Conservation (phyloP, 768 basidiomycete species). For the Boletus subparvulus region DNA sequence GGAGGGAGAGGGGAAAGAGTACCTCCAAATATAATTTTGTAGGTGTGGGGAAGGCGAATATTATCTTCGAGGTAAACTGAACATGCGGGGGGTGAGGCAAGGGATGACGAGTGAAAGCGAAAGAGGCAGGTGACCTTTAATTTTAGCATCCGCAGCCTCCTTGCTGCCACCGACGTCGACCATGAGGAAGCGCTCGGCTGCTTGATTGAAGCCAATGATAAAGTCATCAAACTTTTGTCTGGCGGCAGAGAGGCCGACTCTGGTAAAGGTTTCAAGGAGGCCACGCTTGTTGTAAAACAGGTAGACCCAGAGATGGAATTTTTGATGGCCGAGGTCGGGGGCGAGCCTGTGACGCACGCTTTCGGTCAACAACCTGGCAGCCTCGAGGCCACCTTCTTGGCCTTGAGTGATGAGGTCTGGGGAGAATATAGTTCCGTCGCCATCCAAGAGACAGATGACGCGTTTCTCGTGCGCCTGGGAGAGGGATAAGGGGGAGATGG, state of each 20-base stretch:
- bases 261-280: slow-evolving; percentile 48
- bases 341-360: slow-evolving; percentile 26
- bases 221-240: slow-evolving; percentile 60
- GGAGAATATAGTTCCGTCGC: slow-evolving; percentile 62
- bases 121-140: slow-evolving; percentile 53
- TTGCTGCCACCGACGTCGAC: slow-evolving; percentile 70
- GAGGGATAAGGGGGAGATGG: not conserved
- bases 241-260: slow-evolving; percentile 33
- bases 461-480: slow-evolving; percentile 33
- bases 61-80: slow-evolving; percentile 42
- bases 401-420: slow-evolving; percentile 53
- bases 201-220: slow-evolving; percentile 67
- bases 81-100: slow-evolving; percentile 9
- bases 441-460: slow-evolving; percentile 55
- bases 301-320: slow-evolving; percentile 57
- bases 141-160: slow-evolving; percentile 74
- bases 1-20: slow-evolving; percentile 2
- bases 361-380: slow-evolving; percentile 48
- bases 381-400: slow-evolving; percentile 55
- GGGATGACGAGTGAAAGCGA: not conserved
- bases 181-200: slow-evolving; percentile 63
- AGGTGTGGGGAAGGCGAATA: slow-evolving; percentile 57
- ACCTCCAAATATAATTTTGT: slow-evolving; percentile 70
- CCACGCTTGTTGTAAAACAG: slow-evolving; percentile 66
- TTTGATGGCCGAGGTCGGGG: slow-evolving; percentile 23